Evolutionary conservation across 2,329 filamentous ascomycete species (phyloP).

Genomic region (Cercospora sojina): DNA sequence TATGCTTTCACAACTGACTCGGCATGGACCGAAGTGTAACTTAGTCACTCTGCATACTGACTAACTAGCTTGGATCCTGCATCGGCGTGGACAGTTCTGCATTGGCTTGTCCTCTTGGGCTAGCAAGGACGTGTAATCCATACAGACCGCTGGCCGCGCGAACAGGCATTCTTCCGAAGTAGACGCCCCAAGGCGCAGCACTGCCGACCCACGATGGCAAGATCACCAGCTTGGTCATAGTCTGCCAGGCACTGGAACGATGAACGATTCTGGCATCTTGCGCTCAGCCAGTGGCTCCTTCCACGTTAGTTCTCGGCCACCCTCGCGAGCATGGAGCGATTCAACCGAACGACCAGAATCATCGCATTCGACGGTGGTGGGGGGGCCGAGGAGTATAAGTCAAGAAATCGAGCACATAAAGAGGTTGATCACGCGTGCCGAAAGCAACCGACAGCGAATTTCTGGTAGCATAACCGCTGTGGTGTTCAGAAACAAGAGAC

Average conservation of each 20-base stretch:
- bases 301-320: conserved; percentile 11
- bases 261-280: conserved; percentile 13
- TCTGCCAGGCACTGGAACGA: background rate
- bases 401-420: conserved; percentile 35
- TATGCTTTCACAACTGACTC: conserved; percentile 11
- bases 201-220: background rate
- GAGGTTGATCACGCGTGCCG: conserved; percentile 26
- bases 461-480: conserved; percentile 31
- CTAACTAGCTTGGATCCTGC: conserved; percentile 14
- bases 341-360: conserved; percentile 18
- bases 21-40: background rate
- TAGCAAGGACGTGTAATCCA: background rate
- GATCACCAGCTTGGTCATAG: background rate
- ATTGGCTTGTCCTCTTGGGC: conserved; percentile 3
- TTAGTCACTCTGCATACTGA: conserved; percentile 4
- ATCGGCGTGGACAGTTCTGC: background rate
- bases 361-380: conserved; percentile 2
- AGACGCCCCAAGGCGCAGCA: conserved; percentile 1
- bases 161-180: background rate
- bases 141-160: background rate
- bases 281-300: conserved; percentile 13
- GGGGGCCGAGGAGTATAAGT: conserved; percentile 20
- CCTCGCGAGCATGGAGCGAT: conserved; percentile 21
- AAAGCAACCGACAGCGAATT: conserved; percentile 19
- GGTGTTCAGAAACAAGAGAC: conserved; percentile 28